Evolutionary conservation across 2,329 filamentous ascomycete species (phyloP), one percentile per base, ranked within the genome.

Genomic region (Alternaria sp.): DNA sequence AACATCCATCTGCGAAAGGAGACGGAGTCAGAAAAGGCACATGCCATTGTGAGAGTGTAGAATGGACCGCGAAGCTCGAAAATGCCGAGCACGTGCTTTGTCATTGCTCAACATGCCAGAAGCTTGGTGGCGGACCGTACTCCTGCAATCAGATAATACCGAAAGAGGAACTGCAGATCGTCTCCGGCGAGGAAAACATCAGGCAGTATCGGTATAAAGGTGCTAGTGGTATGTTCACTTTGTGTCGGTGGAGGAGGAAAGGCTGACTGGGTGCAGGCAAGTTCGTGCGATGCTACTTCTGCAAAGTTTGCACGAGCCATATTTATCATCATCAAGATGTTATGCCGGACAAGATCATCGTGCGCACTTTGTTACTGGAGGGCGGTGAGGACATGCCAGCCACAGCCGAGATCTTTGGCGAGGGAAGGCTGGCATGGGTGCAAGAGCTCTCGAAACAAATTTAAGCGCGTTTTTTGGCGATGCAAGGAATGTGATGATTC

Each of bases 241-340:
- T 20, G 3, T 25, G 15, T 70, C 47, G 77, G 77, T 7, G 75
- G 75, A 12, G 75, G 72, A 49, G 78, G 76, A 63, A 55, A 59
- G 21, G 15, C 51, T 43, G 51, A 43, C 33, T 25, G 21, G 47
- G 18, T 51, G 18, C 20, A 58, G 72, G 74, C 21, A 80, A 78
- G 51, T 70, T 72, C 46, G 78, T 81, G 26, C 68, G 74, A 54
- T 82, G 80, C 65, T 80, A 73, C 63, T 80, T 78, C 60, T 82
- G 79, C 61, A 65, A 69, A 18, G 79, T 68, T 5, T 82, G 79
- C 65, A 82, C 80, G 6, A 76, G 71, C 46, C 79, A 81, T 61
- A 75, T 81, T n/a, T 81, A 80, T 51, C 79, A 81, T 59, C 75
- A 79, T 44, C 80, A 80, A 61, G 77, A 78, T 47, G 76, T 75